These are phyloP conservation scores for Melaleuca alternifolia DNA, from an alignment of 345 rosid genomes.

Conservation along the genomic window DNA sequence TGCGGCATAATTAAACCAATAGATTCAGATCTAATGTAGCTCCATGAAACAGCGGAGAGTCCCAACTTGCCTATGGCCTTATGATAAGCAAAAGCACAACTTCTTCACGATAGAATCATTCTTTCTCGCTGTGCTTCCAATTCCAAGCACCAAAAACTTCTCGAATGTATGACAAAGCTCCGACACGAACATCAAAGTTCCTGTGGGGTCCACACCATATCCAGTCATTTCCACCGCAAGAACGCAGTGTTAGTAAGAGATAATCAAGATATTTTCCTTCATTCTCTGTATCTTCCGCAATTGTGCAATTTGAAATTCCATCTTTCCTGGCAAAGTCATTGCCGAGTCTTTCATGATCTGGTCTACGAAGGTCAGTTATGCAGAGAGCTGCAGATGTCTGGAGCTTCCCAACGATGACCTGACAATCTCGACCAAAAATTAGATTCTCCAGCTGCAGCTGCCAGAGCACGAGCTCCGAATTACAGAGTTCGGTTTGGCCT, in stretches of 20 bases:
- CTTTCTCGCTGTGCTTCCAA: not conserved
- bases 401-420: not conserved
- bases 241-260: not conserved
- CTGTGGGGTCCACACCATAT: not conserved
- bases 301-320: not conserved
- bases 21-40: not conserved
- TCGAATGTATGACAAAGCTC: not conserved
- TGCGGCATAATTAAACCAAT: not conserved
- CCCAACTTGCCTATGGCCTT: not conserved
- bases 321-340: not conserved
- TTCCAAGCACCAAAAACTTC: not conserved
- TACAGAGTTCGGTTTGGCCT: not conserved
- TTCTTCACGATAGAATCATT: not conserved
- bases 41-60: not conserved
- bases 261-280: not conserved
- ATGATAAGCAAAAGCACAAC: not conserved
- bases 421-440: not conserved
- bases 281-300: not conserved
- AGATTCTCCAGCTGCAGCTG: not conserved
- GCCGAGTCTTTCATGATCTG: not conserved
- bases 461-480: not conserved
- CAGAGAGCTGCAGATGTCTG: not conserved
- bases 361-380: not conserved
- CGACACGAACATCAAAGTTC: not conserved
- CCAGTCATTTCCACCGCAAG: not conserved